Conservation (phyloP, 805 yeast species). For the Metschnikowia henanensis region DNA sequence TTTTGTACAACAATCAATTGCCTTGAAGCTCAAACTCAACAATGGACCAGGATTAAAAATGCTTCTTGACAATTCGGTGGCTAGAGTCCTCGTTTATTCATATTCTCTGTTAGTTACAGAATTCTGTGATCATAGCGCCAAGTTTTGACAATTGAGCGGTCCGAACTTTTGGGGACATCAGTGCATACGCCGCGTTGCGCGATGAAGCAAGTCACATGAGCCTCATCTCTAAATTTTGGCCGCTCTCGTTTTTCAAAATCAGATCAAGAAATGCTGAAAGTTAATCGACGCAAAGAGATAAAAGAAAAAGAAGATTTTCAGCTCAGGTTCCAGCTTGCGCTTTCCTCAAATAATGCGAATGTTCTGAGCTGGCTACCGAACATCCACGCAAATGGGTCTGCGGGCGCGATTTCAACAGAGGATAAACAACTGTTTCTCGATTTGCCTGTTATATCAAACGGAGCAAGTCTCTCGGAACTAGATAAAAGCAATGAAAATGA, state of each 20-base stretch:
- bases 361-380: conserved; percentile 41
- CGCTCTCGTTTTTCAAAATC: no score
- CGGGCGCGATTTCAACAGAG: conserved; percentile 1
- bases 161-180: no score
- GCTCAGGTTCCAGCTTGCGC: conserved; percentile 44
- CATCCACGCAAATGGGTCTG: neutral
- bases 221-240: neutral
- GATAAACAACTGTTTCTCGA: conserved; percentile 24
- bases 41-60: neutral
- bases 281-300: conserved; percentile 41
- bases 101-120: no score
- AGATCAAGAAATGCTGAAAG: conserved; percentile 17
- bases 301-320: conserved; percentile 48
- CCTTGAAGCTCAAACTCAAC: no score
- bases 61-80: conserved; percentile 26
- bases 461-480: conserved; percentile 27
- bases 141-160: no score
- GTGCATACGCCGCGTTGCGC: no score
- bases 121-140: no score
- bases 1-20: no score
- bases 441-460: conserved; percentile 36
- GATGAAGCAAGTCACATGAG: neutral
- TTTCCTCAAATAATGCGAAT: conserved; percentile 34
- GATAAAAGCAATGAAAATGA: conserved; percentile 10
- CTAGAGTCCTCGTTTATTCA: conserved; percentile 27